phyloP scores from a whole-genome alignment of 140 eudicot species.

The Erigeron philadelphicus region DNA sequence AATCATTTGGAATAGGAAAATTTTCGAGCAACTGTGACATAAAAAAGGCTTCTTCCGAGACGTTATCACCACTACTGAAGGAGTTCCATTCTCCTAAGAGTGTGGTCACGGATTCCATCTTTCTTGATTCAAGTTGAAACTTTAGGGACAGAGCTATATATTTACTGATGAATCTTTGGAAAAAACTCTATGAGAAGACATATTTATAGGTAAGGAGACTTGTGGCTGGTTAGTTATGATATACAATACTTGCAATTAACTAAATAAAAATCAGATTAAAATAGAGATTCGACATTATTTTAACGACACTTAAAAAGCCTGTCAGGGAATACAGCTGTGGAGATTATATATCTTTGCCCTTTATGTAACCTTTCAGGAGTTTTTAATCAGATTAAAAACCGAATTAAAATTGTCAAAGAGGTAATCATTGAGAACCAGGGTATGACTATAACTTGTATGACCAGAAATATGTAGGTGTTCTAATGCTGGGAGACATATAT shows the following conservation, averaged over 20 bases:
- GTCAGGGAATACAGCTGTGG: conserved; percentile 35
- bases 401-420: conserved; percentile 17
- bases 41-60: conserved; percentile 53
- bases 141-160: not conserved
- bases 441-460: conserved; percentile 22
- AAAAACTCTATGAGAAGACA: conserved; percentile 17
- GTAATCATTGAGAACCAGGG: conserved; percentile 28
- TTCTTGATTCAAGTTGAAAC: conserved; percentile 18
- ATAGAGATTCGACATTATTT: conserved; percentile 20
- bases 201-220: conserved; percentile 33
- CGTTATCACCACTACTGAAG: conserved; percentile 36
- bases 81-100: conserved; percentile 54
- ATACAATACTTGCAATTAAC: conserved; percentile 13
- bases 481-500: conserved; percentile 21
- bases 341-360: not conserved
- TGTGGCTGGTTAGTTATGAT: conserved; percentile 11
- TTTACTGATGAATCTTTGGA: conserved; percentile 8
- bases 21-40: conserved; percentile 55
- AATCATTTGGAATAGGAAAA: conserved; percentile 34
- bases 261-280: conserved; percentile 16
- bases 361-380: conserved; percentile 25
- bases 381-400: conserved; percentile 25
- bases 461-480: conserved; percentile 11
- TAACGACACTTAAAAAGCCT: conserved; percentile 26
- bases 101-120: conserved; percentile 49